A percentile compares a stretch with the other conserved stretches of the same genome.
These are phyloP conservation scores for Ogataea trehaloabstinens DNA, from an alignment of 805 yeast genomes.

Conservation along the genomic window DNA sequence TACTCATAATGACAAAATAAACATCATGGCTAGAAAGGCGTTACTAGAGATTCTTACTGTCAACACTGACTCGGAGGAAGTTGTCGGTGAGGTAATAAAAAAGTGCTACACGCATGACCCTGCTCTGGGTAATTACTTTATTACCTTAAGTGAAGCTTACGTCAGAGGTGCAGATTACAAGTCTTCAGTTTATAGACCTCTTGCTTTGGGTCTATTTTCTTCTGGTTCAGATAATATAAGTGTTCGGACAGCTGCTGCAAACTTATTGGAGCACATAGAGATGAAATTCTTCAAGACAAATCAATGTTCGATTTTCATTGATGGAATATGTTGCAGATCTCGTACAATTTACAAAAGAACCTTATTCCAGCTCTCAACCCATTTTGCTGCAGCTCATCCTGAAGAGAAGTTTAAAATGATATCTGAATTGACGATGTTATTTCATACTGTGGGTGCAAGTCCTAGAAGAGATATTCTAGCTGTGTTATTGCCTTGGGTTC, in stretches of 20 bases:
- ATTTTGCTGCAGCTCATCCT: conserved; percentile 62
- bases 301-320: conserved; percentile 57
- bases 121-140: conserved; percentile 67
- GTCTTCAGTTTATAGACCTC: conserved; percentile 58
- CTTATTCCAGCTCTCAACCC: conserved; percentile 71
- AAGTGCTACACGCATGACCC: conserved; percentile 64
- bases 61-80: conserved; percentile 54
- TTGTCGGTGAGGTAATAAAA: conserved; percentile 57
- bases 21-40: conserved; percentile 67
- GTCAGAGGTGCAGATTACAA: conserved; percentile 47
- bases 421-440: conserved; percentile 68
- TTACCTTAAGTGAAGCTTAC: conserved; percentile 65
- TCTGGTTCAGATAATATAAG: conserved; percentile 69
- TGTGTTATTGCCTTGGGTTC: conserved; percentile 90
- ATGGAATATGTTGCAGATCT: conserved; percentile 70
- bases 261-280: conserved; percentile 67
- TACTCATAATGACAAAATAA: conserved; percentile 55
- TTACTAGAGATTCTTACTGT: conserved; percentile 60
- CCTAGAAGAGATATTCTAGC: conserved; percentile 77
- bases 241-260: conserved; percentile 71
- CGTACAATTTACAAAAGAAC: conserved; percentile 86
- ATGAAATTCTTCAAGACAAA: conserved; percentile 52
- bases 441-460: conserved; percentile 55
- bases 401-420: conserved; percentile 60
- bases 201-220: conserved; percentile 75